A percentile compares a stretch with the other conserved stretches of the same genome.
These are phyloP conservation scores for Sparassis latifolia DNA, from an alignment of 1,284 basidiomycete genomes.

Conservation along the genomic window DNA sequence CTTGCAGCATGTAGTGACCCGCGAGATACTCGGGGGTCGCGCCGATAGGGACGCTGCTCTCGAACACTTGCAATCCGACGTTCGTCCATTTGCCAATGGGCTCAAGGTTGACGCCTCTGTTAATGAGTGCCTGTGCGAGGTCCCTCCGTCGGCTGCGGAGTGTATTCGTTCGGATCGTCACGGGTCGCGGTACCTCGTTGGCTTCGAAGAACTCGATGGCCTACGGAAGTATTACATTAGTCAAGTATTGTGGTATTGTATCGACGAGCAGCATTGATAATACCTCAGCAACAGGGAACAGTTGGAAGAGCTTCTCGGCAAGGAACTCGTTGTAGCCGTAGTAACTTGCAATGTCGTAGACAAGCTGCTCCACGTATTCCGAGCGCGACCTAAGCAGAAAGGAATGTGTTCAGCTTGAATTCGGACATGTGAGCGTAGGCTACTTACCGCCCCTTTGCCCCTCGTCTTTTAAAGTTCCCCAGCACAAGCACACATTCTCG, in stretches of 20 bases:
- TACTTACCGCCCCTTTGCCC: conserved; percentile 64
- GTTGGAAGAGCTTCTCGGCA: conserved; percentile 88
- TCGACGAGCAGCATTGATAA: conserved; percentile 11
- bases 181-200: conserved; percentile 93
- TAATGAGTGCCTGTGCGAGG: conserved; percentile 91
- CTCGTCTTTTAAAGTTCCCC: conserved; percentile 65
- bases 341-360: conserved; percentile 87
- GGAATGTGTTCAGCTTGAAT: conserved; percentile 2
- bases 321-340: conserved; percentile 98
- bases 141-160: conserved; percentile 91
- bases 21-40: conserved; percentile 99
- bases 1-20: conserved; percentile 99
- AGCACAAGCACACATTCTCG: conserved; percentile 82
- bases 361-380: conserved; percentile 87
- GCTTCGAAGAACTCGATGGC: conserved; percentile 98
- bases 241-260: too few relatives aligned
- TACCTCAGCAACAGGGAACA: conserved; percentile 92
- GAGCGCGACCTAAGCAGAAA: conserved; percentile 59
- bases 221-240: conserved; percentile 33
- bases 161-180: conserved; percentile 98
- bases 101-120: conserved; percentile 94
- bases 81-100: conserved; percentile 99
- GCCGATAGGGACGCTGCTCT: conserved; percentile 92
- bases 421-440: not conserved
- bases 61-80: conserved; percentile 96